Conservation (phyloP, 164 flowering plant species). For the Annona squamosa region DNA sequence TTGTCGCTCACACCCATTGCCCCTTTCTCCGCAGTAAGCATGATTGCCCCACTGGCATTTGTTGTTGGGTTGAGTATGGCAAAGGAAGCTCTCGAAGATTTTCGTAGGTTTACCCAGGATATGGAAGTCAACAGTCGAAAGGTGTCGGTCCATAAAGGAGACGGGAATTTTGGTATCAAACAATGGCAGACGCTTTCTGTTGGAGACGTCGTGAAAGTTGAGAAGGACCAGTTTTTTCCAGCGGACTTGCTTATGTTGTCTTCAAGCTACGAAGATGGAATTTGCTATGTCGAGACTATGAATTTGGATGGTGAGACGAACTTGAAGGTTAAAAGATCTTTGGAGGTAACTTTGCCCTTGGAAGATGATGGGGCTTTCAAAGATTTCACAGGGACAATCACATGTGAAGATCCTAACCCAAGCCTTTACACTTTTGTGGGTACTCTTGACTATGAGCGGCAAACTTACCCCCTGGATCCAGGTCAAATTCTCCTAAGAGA, state of each 20-base stretch:
- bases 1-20: conserved; percentile 65
- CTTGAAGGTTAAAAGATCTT: conserved; percentile 69
- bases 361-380: conserved; percentile 44
- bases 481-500: conserved; percentile 71
- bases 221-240: conserved; percentile 79
- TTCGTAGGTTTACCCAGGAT: conserved; percentile 61
- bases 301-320: conserved; percentile 89
- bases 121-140: conserved; percentile 65
- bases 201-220: conserved; percentile 70
- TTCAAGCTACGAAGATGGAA: conserved; percentile 70
- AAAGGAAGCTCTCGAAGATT: conserved; percentile 92
- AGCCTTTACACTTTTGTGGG: conserved; percentile 70
- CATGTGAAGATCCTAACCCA: conserved; percentile 87
- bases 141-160: conserved; percentile 47
- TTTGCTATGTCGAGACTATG: conserved; percentile 85
- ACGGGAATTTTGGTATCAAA: conserved; percentile 36
- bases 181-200: conserved; percentile 67
- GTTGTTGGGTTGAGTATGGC: conserved; percentile 97
- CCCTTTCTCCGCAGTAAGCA: conserved; percentile 74
- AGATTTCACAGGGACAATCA: conserved; percentile 51
- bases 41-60: conserved; percentile 87
- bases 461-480: conserved; percentile 51
- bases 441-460: conserved; percentile 44
- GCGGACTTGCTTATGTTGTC: conserved; percentile 77
- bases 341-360: conserved; percentile 47